phyloP scores from a whole-genome alignment of 345 rosid genomes.

The Acer saccharum region DNA sequence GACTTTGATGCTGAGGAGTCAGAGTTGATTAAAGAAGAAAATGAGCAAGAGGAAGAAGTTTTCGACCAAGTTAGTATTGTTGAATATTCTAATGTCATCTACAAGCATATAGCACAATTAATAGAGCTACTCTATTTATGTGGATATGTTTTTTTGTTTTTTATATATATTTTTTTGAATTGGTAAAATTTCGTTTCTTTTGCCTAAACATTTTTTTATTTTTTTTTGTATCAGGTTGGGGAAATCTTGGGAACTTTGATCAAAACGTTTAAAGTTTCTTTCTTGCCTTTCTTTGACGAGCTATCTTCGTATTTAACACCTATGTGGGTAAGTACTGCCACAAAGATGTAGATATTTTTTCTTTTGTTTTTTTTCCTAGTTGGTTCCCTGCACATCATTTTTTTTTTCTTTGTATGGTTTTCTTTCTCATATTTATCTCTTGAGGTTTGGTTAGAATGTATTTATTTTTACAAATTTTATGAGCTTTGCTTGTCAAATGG shows the following conservation, averaged over 20 bases:
- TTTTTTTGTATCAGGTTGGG: slow-evolving; percentile 68
- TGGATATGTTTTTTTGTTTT: background rate
- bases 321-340: slow-evolving; percentile 89
- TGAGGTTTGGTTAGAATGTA: background rate
- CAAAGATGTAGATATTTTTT: background rate
- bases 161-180: background rate
- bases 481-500: background rate
- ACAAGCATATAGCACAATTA: background rate
- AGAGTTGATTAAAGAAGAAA: slow-evolving; percentile 96
- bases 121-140: background rate
- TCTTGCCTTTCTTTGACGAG: slow-evolving; percentile 94
- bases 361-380: background rate
- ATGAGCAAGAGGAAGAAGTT: slow-evolving; percentile 99
- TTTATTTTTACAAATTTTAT: background rate
- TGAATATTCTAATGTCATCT: slow-evolving; percentile 14
- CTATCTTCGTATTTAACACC: slow-evolving; percentile 94
- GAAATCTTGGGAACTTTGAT: slow-evolving; percentile 98
- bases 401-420: too few relatives aligned
- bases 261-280: slow-evolving; percentile 88
- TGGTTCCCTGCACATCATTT: background rate
- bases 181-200: slow-evolving; percentile 3
- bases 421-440: background rate
- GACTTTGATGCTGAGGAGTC: slow-evolving; percentile 99
- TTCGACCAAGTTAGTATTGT: slow-evolving; percentile 89
- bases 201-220: slow-evolving; percentile 5